Conservation (phyloP, 352 stramenopile species). For the Thalassiosira exigua region DNA sequence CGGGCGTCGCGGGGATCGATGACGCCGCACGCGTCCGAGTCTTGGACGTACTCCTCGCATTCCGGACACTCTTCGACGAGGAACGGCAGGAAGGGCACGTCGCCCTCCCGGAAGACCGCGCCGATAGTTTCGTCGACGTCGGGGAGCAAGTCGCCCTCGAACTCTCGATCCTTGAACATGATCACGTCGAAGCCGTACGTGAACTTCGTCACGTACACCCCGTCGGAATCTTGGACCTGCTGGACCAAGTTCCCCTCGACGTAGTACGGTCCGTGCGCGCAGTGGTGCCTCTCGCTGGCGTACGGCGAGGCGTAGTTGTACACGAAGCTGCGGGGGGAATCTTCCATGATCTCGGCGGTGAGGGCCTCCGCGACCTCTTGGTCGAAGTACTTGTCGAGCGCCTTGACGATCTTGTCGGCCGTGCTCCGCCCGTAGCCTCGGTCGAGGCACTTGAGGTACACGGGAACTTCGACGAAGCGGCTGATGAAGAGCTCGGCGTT, state of each 20-base stretch:
- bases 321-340: slow-evolving; percentile 14
- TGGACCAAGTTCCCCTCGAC: slow-evolving; percentile 39
- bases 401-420: slow-evolving; percentile 48
- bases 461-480: slow-evolving; percentile 37
- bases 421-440: slow-evolving; percentile 32
- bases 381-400: slow-evolving; percentile 57
- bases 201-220: slow-evolving; percentile 50
- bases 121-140: slow-evolving; percentile 19
- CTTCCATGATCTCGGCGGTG: slow-evolving; percentile 8
- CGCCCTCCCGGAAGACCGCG: slow-evolving; percentile 11
- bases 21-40: slow-evolving; percentile 23
- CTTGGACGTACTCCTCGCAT: slow-evolving; percentile 33
- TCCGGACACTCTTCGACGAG: slow-evolving; percentile 39
- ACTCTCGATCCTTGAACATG: slow-evolving; percentile 48
- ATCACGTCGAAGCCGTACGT: slow-evolving; percentile 58
- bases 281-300: slow-evolving; percentile 32
- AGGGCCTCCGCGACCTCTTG: slow-evolving; percentile 26
- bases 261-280: slow-evolving; percentile 48
- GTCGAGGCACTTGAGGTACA: slow-evolving; percentile 48
- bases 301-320: slow-evolving; percentile 50
- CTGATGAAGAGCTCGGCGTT: slow-evolving; percentile 44
- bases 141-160: slow-evolving; percentile 27
- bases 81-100: slow-evolving; percentile 26
- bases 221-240: slow-evolving; percentile 39
- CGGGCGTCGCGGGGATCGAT: slow-evolving; percentile 35